Evolutionary conservation across 164 flowering plant species (phyloP).

Genomic region (Hamamelis virginiana): DNA sequence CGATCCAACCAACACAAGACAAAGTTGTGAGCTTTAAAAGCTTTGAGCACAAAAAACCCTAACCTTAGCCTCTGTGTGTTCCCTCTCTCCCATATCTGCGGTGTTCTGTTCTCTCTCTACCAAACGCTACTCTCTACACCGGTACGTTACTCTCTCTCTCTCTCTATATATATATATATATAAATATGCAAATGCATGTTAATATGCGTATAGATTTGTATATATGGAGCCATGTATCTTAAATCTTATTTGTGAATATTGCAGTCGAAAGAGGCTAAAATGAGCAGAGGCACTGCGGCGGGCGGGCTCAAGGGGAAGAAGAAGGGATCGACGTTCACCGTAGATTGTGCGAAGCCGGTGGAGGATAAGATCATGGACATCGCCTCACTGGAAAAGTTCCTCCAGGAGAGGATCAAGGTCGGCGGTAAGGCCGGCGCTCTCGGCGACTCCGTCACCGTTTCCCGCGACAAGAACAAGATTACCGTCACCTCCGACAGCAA

Average conservation of each 20-base stretch:
- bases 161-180: not conserved
- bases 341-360: constrained; percentile 57
- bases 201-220: too few species aligned
- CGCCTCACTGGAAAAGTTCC: constrained; percentile 44
- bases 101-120: constrained; percentile 1
- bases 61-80: not conserved
- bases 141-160: not conserved
- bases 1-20: too few species aligned
- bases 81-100: not conserved
- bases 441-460: constrained; percentile 42
- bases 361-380: constrained; percentile 51
- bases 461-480: constrained; percentile 53
- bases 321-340: constrained; percentile 38
- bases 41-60: not conserved
- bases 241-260: not conserved
- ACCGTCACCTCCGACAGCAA: constrained; percentile 39
- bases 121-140: constrained; percentile 3
- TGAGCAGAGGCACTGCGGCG: constrained; percentile 36
- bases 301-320: constrained; percentile 47
- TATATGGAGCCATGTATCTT: too few species aligned
- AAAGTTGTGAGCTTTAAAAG: not conserved
- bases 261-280: constrained; percentile 15
- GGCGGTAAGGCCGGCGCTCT: constrained; percentile 58
- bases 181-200: not conserved
- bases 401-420: constrained; percentile 56